These are phyloP conservation scores for Skeletonema marinoi DNA, from an alignment of 108 stramenopile species.

Conservation along the genomic window DNA sequence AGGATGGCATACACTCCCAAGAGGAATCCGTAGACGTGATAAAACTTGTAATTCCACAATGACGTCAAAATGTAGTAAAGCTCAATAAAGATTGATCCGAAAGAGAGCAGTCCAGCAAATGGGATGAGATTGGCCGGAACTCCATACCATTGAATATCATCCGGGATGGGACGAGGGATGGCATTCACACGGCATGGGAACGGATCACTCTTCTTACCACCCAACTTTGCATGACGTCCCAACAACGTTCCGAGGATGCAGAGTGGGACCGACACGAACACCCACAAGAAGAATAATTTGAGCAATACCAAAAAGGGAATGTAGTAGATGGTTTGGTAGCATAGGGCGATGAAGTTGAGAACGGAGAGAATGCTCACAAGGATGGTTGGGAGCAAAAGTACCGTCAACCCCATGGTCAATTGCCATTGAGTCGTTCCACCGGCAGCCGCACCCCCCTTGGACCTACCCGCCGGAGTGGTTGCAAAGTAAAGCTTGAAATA, in stretches of 20 bases:
- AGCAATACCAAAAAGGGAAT: slow-evolving; percentile 89
- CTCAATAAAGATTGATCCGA: slow-evolving; percentile 98
- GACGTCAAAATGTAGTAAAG: slow-evolving; percentile 95
- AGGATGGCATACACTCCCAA: slow-evolving; percentile 96
- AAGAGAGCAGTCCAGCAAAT: slow-evolving; percentile 91
- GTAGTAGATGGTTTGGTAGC: slow-evolving; percentile 91
- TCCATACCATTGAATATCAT: slow-evolving; percentile 93
- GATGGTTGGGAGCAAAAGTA: slow-evolving; percentile 85
- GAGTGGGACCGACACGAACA: slow-evolving; percentile 94
- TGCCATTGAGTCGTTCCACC: slow-evolving; percentile 69
- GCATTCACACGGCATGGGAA: slow-evolving; percentile 98
- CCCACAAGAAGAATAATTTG: slow-evolving; percentile 93
- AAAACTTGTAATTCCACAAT: slow-evolving; percentile 98
- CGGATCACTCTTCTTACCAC: slow-evolving; percentile 45
- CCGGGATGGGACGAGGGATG: slow-evolving; percentile 94
- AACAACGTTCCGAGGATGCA: slow-evolving; percentile 91
- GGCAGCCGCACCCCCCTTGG: slow-evolving; percentile 20
- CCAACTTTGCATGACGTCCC: slow-evolving; percentile 87
- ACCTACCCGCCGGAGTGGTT: slow-evolving; percentile 60
- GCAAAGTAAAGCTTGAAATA: slow-evolving; percentile 93
- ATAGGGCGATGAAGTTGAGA: slow-evolving; percentile 83
- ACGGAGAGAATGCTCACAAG: slow-evolving; percentile 62
- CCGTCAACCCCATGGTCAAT: slow-evolving; percentile 90
- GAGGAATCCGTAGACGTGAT: slow-evolving; percentile 98
- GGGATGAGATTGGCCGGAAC: slow-evolving; percentile 87